Conservation (phyloP, 108 stramenopile species). For the Cyclotella cryptica region DNA sequence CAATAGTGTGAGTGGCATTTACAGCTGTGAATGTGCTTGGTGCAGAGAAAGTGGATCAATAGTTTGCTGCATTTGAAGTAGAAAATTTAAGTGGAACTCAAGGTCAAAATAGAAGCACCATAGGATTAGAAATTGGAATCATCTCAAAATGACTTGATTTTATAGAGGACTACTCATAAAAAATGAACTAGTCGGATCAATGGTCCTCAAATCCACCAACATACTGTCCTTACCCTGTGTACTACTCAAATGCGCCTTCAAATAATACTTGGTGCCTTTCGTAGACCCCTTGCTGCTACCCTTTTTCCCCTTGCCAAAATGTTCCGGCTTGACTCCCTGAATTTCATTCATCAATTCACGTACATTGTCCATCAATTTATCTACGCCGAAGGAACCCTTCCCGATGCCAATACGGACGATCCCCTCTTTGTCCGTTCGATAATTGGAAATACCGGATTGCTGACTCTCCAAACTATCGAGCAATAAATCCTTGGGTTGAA, state of each 20-base stretch:
- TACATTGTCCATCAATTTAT: conserved; percentile 77
- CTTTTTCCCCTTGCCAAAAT: conserved; percentile 79
- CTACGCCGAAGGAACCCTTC: conserved; percentile 75
- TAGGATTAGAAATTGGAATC: too few relatives aligned
- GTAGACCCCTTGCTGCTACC: conserved; percentile 45
- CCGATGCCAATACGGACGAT: conserved; percentile 92
- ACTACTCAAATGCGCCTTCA: conserved; percentile 68
- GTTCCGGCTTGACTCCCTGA: conserved; percentile 77
- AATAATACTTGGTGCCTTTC: conserved; percentile 80
- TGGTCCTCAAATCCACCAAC: conserved; percentile 75
- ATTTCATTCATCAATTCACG: conserved; percentile 73
- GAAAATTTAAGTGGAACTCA: too few relatives aligned
- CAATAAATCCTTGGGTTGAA: conserved; percentile 61
- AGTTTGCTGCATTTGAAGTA: too few relatives aligned
- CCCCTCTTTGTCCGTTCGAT: conserved; percentile 89
- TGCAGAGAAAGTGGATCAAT: too few relatives aligned
- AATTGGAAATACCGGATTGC: conserved; percentile 77
- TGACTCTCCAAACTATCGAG: conserved; percentile 67
- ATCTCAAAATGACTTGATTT: too few relatives aligned
- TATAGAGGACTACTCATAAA: conserved; percentile 63
- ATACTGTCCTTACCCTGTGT: conserved; percentile 76
- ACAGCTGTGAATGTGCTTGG: too few relatives aligned
- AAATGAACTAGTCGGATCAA: conserved; percentile 78
- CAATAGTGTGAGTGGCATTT: too few relatives aligned
- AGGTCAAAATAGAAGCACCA: too few relatives aligned